These are phyloP conservation scores for Punica granatum DNA, from an alignment of 345 rosid genomes.

Conservation along the genomic window DNA sequence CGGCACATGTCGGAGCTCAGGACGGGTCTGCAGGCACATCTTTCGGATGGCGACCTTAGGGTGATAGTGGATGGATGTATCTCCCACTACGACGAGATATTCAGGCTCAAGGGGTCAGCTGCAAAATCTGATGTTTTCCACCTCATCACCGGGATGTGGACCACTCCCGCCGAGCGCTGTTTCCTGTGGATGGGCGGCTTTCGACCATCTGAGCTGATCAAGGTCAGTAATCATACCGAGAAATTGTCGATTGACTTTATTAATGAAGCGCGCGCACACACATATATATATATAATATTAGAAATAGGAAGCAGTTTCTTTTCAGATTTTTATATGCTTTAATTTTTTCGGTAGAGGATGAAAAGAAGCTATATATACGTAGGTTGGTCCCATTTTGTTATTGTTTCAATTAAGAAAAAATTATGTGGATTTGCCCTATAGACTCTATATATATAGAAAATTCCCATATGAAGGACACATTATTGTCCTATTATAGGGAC, in stretches of 20 bases:
- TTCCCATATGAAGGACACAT: neutral
- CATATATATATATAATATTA: too few relatives aligned
- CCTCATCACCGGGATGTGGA: conserved; percentile 84
- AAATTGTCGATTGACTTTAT: too few relatives aligned
- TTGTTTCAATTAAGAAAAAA: neutral
- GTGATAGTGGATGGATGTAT: conserved; percentile 67
- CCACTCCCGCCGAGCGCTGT: conserved; percentile 86
- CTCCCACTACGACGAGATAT: conserved; percentile 83
- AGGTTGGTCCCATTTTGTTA: neutral
- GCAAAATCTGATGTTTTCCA: conserved; percentile 85
- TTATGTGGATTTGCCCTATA: too few relatives aligned
- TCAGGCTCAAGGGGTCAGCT: conserved; percentile 53
- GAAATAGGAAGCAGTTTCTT: too few relatives aligned
- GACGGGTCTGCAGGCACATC: conserved; percentile 64
- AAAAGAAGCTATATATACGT: too few relatives aligned
- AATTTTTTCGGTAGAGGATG: too few relatives aligned
- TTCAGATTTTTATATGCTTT: too few relatives aligned
- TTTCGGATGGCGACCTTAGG: conserved; percentile 63
- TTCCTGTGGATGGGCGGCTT: conserved; percentile 99
- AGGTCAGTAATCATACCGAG: conserved; percentile 40
- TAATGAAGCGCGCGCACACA: too few relatives aligned
- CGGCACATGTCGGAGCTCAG: conserved; percentile 82
- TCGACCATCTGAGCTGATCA: conserved; percentile 87
- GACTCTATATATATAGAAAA: too few relatives aligned
- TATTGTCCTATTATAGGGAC: neutral